Evolutionary conservation across 257 asterid species (phyloP).

Genomic region (Buddleja alternifolia): DNA sequence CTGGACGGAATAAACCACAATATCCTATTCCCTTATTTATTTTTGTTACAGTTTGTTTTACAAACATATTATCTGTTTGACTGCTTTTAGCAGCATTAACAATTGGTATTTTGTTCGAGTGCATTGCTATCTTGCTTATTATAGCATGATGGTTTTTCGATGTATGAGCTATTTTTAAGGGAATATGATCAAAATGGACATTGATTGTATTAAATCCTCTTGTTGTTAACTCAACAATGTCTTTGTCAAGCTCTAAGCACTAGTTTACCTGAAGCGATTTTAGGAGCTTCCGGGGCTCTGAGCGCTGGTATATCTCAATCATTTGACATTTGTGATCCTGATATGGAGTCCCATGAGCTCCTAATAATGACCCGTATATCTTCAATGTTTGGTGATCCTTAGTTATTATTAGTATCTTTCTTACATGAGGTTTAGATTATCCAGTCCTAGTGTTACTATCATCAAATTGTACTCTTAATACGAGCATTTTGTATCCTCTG

Average conservation of each 20-base stretch:
- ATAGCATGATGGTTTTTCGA: neutral
- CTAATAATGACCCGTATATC: too few species aligned
- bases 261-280: neutral
- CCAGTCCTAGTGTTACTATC: neutral
- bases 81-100: slow-evolving; percentile 2
- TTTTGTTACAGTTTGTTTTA: neutral
- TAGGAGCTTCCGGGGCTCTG: too few species aligned
- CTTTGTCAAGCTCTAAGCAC: too few species aligned
- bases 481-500: neutral
- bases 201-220: neutral
- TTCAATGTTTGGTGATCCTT: neutral
- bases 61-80: slow-evolving; percentile 4
- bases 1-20: too few species aligned
- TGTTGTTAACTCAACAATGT: slow-evolving; percentile 6
- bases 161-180: neutral
- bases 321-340: too few species aligned
- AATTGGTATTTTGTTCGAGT: slow-evolving; percentile 5
- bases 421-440: neutral
- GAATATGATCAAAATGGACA: neutral
- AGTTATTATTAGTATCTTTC: neutral
- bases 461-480: neutral
- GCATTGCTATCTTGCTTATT: slow-evolving; percentile 22
- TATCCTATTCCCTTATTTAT: too few species aligned
- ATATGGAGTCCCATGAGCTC: too few species aligned
- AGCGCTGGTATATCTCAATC: too few species aligned